These are phyloP conservation scores for Filobasidium floriforme DNA, from an alignment of 768 basidiomycete genomes.

Conservation along the genomic window DNA sequence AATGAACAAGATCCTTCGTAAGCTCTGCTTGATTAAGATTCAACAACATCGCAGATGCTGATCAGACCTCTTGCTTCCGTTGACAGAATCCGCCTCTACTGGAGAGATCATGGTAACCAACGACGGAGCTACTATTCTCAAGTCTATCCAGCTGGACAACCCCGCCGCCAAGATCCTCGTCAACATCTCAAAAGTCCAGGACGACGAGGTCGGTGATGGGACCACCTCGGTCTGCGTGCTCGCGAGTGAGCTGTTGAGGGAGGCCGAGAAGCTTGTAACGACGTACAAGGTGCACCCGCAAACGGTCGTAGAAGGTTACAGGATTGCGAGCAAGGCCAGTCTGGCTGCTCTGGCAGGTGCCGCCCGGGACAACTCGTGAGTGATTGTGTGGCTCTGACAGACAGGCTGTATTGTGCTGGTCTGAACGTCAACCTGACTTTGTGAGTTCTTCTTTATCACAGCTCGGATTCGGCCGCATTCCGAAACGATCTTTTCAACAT, in stretches of 20 bases:
- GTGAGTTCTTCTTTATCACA: slow-evolving; percentile 33
- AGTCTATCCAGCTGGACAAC: slow-evolving; percentile 94
- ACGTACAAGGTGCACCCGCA: slow-evolving; percentile 88
- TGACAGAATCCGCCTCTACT: slow-evolving; percentile 54
- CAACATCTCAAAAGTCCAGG: slow-evolving; percentile 99
- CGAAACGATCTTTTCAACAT: slow-evolving; percentile 91
- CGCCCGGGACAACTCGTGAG: slow-evolving; percentile 72
- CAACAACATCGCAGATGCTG: neutral
- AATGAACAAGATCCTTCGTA: slow-evolving; percentile 96
- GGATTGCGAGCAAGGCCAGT: slow-evolving; percentile 79
- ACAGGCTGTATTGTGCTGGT: too few relatives aligned
- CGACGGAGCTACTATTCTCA: slow-evolving; percentile 96
- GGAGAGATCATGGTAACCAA: slow-evolving; percentile 96
- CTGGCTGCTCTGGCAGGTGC: slow-evolving; percentile 73
- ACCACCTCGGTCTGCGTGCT: slow-evolving; percentile 65
- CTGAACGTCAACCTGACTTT: neutral
- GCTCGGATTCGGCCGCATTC: slow-evolving; percentile 66
- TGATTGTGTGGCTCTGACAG: too few relatives aligned
- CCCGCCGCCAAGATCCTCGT: slow-evolving; percentile 98
- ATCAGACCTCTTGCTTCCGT: neutral
- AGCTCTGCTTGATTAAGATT: slow-evolving; percentile 12
- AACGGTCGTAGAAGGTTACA: slow-evolving; percentile 92
- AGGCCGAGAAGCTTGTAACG: slow-evolving; percentile 88
- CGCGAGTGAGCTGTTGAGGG: slow-evolving; percentile 80
- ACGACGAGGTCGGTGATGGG: slow-evolving; percentile 95